Evolutionary conservation across 371 early-diverging fungal genomes (phyloP).

Genomic region (Mucor piriformis): DNA sequence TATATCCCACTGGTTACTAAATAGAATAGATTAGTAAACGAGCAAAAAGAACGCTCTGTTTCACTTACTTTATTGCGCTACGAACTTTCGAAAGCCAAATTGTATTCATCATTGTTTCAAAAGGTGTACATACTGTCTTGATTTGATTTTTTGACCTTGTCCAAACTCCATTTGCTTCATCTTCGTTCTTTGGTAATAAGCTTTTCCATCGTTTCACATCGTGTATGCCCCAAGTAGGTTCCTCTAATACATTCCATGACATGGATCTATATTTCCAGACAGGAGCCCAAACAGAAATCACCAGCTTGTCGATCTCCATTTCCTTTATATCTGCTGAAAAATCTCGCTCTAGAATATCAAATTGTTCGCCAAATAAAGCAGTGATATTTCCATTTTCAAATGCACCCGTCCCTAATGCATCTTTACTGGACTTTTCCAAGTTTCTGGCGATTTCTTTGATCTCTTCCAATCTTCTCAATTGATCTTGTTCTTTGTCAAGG

Average conservation of each 20-base stretch:
- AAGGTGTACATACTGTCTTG: slow-evolving; percentile 60
- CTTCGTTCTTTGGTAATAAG: slow-evolving; percentile 44
- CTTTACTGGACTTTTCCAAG: slow-evolving; percentile 46
- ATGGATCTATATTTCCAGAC: slow-evolving; percentile 54
- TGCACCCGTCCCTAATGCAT: slow-evolving; percentile 45
- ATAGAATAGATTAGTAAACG: too few species aligned
- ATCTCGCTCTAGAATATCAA: slow-evolving; percentile 50
- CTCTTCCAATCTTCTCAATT: slow-evolving; percentile 45
- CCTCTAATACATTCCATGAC: slow-evolving; percentile 70
- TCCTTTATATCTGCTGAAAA: slow-evolving; percentile 56
- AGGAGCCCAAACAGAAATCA: slow-evolving; percentile 68
- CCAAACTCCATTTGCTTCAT: slow-evolving; percentile 25
- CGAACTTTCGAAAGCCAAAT: slow-evolving; percentile 81
- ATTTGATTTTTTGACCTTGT: slow-evolving; percentile 14
- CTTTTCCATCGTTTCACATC: slow-evolving; percentile 60
- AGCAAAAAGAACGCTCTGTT: too few species aligned
- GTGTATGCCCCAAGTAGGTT: slow-evolving; percentile 60
- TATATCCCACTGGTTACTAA: slow-evolving; percentile 74
- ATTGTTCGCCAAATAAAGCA: slow-evolving; percentile 56
- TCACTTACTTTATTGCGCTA: slow-evolving; percentile 78
- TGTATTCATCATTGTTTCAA: slow-evolving; percentile 76
- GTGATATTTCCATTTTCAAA: slow-evolving; percentile 51
- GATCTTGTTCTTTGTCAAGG: slow-evolving; percentile 40
- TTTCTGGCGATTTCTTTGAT: slow-evolving; percentile 54
- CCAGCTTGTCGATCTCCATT: slow-evolving; percentile 68